Percentiles rank a stretch among this genome's conserved stretches.
phyloP scores from a whole-genome alignment of 2,329 filamentous ascomycete species.

The Lasiodiplodia sp. region DNA sequence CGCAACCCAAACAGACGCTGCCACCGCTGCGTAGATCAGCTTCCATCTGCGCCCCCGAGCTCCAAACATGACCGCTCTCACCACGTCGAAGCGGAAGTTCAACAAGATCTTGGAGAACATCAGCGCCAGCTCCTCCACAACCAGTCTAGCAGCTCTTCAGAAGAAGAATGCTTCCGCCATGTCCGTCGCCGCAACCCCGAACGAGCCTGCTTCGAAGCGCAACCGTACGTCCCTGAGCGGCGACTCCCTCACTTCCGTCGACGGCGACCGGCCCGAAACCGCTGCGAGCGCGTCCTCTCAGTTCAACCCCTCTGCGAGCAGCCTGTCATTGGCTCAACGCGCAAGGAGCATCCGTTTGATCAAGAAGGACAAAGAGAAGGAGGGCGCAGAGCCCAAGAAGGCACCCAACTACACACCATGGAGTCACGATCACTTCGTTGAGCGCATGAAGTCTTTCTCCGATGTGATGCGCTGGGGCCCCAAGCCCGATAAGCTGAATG shows the following conservation, averaged over 20 bases:
- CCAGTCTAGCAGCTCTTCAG: slow-evolving; percentile 46
- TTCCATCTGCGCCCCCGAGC: slow-evolving; percentile 9
- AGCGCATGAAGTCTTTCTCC: slow-evolving; percentile 83
- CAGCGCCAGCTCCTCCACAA: slow-evolving; percentile 58
- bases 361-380: slow-evolving; percentile 31
- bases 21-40: slow-evolving; percentile 23
- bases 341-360: slow-evolving; percentile 41
- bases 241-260: slow-evolving; percentile 34
- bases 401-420: slow-evolving; percentile 81
- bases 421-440: slow-evolving; percentile 82
- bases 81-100: slow-evolving; percentile 84
- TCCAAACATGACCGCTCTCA: slow-evolving; percentile 61
- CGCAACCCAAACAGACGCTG: slow-evolving; percentile 22
- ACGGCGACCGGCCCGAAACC: neutral
- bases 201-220: slow-evolving; percentile 45
- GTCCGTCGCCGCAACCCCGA: slow-evolving; percentile 37
- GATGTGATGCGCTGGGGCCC: slow-evolving; percentile 93
- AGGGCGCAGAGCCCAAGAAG: slow-evolving; percentile 40
- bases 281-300: slow-evolving; percentile 21
- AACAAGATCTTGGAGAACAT: slow-evolving; percentile 73
- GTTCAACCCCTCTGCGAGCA: slow-evolving; percentile 27
- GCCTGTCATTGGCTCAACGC: slow-evolving; percentile 28
- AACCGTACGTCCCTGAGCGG: slow-evolving; percentile 39
- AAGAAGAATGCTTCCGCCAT: slow-evolving; percentile 44
- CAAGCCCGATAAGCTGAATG: slow-evolving; percentile 84